Conservation (phyloP, 352 stramenopile genomes). For the Phytophthora idaei region DNA sequence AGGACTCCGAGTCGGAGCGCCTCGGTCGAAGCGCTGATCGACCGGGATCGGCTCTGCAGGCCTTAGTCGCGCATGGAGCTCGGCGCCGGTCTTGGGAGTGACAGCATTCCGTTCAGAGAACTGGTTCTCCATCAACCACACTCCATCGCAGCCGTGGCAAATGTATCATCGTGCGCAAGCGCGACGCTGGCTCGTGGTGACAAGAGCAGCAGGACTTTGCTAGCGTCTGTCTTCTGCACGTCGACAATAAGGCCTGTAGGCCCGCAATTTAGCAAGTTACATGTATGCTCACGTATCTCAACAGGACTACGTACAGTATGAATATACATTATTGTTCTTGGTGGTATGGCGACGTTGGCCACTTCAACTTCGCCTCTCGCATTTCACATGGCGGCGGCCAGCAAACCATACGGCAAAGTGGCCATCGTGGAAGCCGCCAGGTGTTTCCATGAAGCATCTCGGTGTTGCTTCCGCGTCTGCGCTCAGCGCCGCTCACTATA, state of each 20-base stretch:
- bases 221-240: not conserved
- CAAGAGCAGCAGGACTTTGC: not conserved
- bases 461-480: slow-evolving; percentile 1
- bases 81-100: slow-evolving; percentile 10
- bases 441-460: not conserved
- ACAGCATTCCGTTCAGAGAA: slow-evolving; percentile 26
- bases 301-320: too few species aligned
- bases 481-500: not conserved
- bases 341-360: not conserved
- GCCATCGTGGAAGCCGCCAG: not conserved
- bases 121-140: slow-evolving; percentile 24
- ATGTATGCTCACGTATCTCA: not conserved
- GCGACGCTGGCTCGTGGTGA: not conserved
- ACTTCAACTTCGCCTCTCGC: not conserved
- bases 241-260: not conserved
- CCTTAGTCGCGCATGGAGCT: slow-evolving; percentile 23
- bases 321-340: not conserved
- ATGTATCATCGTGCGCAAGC: slow-evolving; percentile 11
- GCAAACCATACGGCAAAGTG: slow-evolving; percentile 4
- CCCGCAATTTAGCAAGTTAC: not conserved
- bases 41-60: slow-evolving; percentile 14
- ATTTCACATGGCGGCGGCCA: not conserved
- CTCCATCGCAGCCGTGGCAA: not conserved
- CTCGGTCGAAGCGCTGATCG: slow-evolving; percentile 6
- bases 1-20: slow-evolving; percentile 1